phyloP scores from a whole-genome alignment of 1,139 yeast genomes.

The Arxiozyma bovina region DNA sequence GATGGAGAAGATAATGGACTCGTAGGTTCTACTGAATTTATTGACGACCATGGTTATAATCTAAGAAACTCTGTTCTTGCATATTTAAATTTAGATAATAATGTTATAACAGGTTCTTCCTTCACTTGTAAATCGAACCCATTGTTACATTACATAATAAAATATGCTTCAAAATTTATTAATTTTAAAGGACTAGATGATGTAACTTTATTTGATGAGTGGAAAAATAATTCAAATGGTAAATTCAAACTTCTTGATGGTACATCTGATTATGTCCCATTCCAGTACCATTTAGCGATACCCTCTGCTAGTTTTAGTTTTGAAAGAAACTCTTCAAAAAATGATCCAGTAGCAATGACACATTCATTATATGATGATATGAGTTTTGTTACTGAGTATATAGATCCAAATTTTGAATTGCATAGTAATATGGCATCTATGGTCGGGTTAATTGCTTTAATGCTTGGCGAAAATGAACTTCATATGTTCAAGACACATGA shows the following conservation, averaged over 20 bases:
- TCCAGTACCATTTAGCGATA: slow-evolving; percentile 43
- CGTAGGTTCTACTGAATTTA: slow-evolving; percentile 44
- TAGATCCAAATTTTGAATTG: slow-evolving; percentile 46
- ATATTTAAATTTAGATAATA: slow-evolving; percentile 39
- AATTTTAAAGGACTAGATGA: slow-evolving; percentile 27
- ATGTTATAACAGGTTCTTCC: slow-evolving; percentile 37
- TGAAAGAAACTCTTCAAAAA: slow-evolving; percentile 18
- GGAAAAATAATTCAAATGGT: slow-evolving; percentile 27
- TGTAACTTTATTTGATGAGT: slow-evolving; percentile 32
- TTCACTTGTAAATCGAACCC: slow-evolving; percentile 37
- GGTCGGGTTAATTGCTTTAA: slow-evolving; percentile 46
- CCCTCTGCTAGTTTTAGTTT: slow-evolving; percentile 42
- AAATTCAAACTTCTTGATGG: slow-evolving; percentile 31
- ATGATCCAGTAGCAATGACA: slow-evolving; percentile 43
- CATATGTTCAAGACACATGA: slow-evolving; percentile 26
- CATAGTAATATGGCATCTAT: slow-evolving; percentile 54
- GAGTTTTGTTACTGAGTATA: slow-evolving; percentile 46
- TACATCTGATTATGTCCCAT: slow-evolving; percentile 37
- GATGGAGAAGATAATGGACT: slow-evolving; percentile 42
- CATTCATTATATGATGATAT: slow-evolving; percentile 55
- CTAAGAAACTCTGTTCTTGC: slow-evolving; percentile 33
- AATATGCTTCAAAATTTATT: slow-evolving; percentile 33
- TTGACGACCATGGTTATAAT: slow-evolving; percentile 33
- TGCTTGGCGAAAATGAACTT: slow-evolving; percentile 48
- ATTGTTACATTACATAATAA: slow-evolving; percentile 32